Conservation (phyloP, 2,329 filamentous ascomycete species). For the Taxawa tesnikishii region DNA sequence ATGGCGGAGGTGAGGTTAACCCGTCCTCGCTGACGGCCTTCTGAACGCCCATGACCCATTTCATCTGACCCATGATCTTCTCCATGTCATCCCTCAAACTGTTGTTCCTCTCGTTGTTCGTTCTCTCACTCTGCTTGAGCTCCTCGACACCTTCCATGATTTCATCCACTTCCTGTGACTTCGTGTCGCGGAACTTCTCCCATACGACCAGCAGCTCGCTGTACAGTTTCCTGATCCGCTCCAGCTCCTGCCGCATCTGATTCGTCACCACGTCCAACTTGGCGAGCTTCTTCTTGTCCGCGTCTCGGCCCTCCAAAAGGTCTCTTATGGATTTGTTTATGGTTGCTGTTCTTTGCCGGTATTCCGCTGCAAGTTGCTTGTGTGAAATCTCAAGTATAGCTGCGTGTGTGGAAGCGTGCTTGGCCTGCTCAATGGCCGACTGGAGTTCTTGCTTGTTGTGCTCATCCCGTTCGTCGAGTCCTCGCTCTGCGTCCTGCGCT, state of each 20-base stretch:
- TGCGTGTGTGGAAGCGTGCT: slow-evolving; percentile 47
- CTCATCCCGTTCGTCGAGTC: slow-evolving; percentile 49
- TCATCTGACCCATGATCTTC: slow-evolving; percentile 54
- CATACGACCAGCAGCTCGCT: slow-evolving; percentile 48
- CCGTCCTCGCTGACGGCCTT: slow-evolving; percentile 16
- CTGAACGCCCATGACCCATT: slow-evolving; percentile 61
- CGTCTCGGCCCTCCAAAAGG: slow-evolving; percentile 42
- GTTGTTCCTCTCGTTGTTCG: slow-evolving; percentile 50
- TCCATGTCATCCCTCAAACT: slow-evolving; percentile 45
- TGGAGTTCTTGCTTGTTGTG: slow-evolving; percentile 53
- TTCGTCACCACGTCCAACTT: slow-evolving; percentile 58
- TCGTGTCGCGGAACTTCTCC: slow-evolving; percentile 51
- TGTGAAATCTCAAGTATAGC: slow-evolving; percentile 59
- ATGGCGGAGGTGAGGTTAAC: slow-evolving; percentile 3
- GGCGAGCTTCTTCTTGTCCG: slow-evolving; percentile 51
- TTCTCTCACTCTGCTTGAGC: slow-evolving; percentile 43
- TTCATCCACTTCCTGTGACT: slow-evolving; percentile 46
- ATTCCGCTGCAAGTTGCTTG: slow-evolving; percentile 54
- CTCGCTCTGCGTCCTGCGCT: slow-evolving; percentile 48
- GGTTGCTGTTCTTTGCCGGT: slow-evolving; percentile 38
- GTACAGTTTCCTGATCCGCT: slow-evolving; percentile 48
- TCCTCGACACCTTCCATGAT: slow-evolving; percentile 46
- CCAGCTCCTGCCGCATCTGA: slow-evolving; percentile 59
- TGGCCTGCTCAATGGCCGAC: slow-evolving; percentile 33
- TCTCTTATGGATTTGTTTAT: slow-evolving; percentile 38